Evolutionary conservation across 192 early-diverging fungal species (phyloP), one percentile per base, ranked within the genome.

Genomic region (Umbelopsis sp.): DNA sequence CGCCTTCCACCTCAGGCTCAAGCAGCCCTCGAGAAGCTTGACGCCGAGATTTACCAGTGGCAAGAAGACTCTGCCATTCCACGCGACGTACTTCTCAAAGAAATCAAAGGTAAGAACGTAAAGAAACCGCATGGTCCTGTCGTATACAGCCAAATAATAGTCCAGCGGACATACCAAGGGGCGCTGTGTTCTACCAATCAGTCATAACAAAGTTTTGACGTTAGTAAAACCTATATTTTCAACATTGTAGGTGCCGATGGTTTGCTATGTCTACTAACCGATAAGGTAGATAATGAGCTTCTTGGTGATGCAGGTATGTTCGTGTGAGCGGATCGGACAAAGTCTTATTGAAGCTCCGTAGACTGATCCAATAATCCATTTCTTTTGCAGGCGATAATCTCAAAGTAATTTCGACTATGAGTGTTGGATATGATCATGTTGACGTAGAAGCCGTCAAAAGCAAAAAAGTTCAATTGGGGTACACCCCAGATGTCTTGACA

Each of bases 401-500:
- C 30, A 88, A 88, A 55, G 85, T 90, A 0, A 79, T 95, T 0
- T 93, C 93, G 4, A 95, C 94, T 0, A 80, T 91, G 73, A 90
- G 87, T 44, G 94, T 94, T 20, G 94, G 94, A 20, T 91, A 88
- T 77, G 93, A 96, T 67, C 94, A 96, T 69, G 88, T 96, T 21
- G 88, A 91, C 69, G 66, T 86, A 0, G 67, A 66, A 6, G 86
- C 81, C 8, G 70, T 89, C 18, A 74, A 85, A 21, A 77, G 78
- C 9, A 80, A 84, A 20, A 79, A 80, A 2, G 75, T 94, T n/a
- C 48, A 52, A 18, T 69, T 97, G 7, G 94, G 94, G 5, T 87
- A 92, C 72, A 97, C 95, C 1, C 93, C 95, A 6, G 91, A 91
- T 64, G 95, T 95, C 1, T 80, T 95, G 46, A 97, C 95, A 0